Base-by-base conservation (phyloP, 75 land plant genomes). In the Picea glauca region DNA sequence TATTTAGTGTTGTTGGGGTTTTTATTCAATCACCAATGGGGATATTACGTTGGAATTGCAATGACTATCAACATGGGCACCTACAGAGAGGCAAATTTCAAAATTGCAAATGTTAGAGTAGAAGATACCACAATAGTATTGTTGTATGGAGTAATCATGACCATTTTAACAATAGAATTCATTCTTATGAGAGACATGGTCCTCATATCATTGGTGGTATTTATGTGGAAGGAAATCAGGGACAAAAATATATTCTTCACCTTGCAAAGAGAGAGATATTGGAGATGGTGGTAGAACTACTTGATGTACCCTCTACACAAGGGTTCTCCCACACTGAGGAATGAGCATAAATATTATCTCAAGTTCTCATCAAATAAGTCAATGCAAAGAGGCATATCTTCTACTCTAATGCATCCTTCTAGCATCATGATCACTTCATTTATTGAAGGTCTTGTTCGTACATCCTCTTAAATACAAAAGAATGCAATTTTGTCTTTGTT, bases 41-140 rank as follows among this genome's bases (percentile, higher is more conserved):
- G 89, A 0, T 83, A 56, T 38, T 92, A 92, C 92, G 80, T 87
- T 7, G 92, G 87, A 1, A 87, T 92, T 1, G 79, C 78, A 0
- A 84, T 92, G 0, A 92, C 92, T 13, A 72, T 85, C 13, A 81
- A 83, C 50, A 32, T 86, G 12, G 81, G 80, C 23, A 40, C 83
- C 13, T 72, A 70, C 23, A 83, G 88, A 75, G 89, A 90, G 62
- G 78, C 92, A 3, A 88, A 90, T 3, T 92, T 88, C 81, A 85
- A 78, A 46, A 62, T 78, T 1, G 87, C 92, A 2, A 90, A 89
- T 31, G 26, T 82, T 18, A 86, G 83, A 50, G 86, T 82, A 21
- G 92, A 90, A 70, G 94, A 90, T 26, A 90, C 92, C 1, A 90
- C 83, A 1, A 58, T 88, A 14, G 94, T 92, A 11, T 83, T 87